Conservation (phyloP, 1,139 yeast species). For the Geotrichum fermentans region DNA sequence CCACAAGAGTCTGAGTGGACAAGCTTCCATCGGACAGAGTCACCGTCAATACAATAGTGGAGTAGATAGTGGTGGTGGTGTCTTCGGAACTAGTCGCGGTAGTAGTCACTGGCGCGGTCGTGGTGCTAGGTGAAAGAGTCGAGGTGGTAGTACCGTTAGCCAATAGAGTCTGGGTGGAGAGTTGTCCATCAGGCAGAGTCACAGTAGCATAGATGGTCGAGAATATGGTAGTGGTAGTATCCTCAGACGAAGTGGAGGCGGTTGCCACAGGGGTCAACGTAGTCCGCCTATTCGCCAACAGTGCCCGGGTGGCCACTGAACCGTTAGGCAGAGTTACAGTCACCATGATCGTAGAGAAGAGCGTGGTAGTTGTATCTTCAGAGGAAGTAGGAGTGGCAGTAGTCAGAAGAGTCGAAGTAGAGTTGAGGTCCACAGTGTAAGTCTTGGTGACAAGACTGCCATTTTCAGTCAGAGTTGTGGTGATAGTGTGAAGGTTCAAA, state of each 20-base stretch:
- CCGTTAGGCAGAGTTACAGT: constrained; percentile 12
- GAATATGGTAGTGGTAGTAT: constrained; percentile 9
- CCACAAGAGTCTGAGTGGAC: constrained; percentile 3
- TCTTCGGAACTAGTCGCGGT: not conserved
- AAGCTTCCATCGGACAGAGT: constrained; percentile 8
- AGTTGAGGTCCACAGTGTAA: not conserved
- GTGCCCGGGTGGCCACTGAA: not conserved
- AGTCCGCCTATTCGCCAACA: not conserved
- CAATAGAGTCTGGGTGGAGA: constrained; percentile 6
- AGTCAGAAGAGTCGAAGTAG: constrained; percentile 1
- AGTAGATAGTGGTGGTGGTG: constrained; percentile 7
- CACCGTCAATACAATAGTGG: constrained; percentile 2
- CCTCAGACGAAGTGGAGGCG: not conserved
- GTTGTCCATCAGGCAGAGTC: constrained; percentile 12
- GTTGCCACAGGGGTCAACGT: constrained; percentile 2
- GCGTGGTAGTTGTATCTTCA: constrained; percentile 11
- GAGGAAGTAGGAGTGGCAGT: constrained; percentile 8
- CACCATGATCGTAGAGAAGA: not conserved
- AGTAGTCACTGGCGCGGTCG: not conserved
- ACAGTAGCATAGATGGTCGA: constrained; percentile 9
- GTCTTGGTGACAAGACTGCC: constrained; percentile 10
- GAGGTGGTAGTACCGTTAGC: constrained; percentile 8
- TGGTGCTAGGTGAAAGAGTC: not conserved
- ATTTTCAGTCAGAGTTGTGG: constrained; percentile 2
- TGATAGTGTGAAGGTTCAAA: not conserved